A percentile compares a stretch with the other conserved stretches of the same genome.
These are phyloP conservation scores for Dendryphion nanum DNA, from an alignment of 2,329 filamentous ascomycete genomes.

Conservation along the genomic window DNA sequence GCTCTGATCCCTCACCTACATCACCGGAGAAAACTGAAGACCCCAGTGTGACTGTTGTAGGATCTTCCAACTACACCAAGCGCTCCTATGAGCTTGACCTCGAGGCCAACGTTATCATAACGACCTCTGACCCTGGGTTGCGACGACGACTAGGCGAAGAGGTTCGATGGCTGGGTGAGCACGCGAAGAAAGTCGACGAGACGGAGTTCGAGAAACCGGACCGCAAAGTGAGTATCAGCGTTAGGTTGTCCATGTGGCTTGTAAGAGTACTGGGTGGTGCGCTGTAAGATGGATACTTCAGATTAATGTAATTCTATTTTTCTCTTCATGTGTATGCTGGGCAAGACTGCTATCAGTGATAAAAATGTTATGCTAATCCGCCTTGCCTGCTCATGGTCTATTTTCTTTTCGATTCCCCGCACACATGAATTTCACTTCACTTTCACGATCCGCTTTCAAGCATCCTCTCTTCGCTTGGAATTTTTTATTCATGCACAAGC, in stretches of 20 bases:
- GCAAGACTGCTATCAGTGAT: too few species aligned
- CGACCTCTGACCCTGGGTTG: slow-evolving; percentile 73
- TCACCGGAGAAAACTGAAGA: slow-evolving; percentile 44
- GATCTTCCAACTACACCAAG: slow-evolving; percentile 94
- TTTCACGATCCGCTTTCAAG: too few species aligned
- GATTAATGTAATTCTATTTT: too few species aligned
- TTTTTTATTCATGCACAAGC: too few species aligned
- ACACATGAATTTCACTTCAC: too few species aligned
- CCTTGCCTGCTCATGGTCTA: too few species aligned
- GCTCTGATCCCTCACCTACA: slow-evolving; percentile 25
- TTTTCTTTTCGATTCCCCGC: too few species aligned
- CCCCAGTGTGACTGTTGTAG: slow-evolving; percentile 79
- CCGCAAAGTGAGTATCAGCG: slow-evolving; percentile 78
- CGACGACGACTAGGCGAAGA: slow-evolving; percentile 75
- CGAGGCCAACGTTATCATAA: slow-evolving; percentile 82
- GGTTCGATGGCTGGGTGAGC: slow-evolving; percentile 73
- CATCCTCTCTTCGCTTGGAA: too few species aligned
- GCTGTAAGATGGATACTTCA: too few species aligned
- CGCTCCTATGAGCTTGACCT: slow-evolving; percentile 89
- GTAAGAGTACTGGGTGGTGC: slow-evolving; percentile 82
- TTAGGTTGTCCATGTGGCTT: slow-evolving; percentile 91
- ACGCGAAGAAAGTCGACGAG: slow-evolving; percentile 66
- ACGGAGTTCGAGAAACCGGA: slow-evolving; percentile 81
- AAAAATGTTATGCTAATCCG: too few species aligned
- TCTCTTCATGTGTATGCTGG: too few species aligned